Percentiles rank a stretch among this genome's conserved stretches.
Conservation (phyloP, 768 basidiomycete genomes). For the Mycena haematopus region DNA sequence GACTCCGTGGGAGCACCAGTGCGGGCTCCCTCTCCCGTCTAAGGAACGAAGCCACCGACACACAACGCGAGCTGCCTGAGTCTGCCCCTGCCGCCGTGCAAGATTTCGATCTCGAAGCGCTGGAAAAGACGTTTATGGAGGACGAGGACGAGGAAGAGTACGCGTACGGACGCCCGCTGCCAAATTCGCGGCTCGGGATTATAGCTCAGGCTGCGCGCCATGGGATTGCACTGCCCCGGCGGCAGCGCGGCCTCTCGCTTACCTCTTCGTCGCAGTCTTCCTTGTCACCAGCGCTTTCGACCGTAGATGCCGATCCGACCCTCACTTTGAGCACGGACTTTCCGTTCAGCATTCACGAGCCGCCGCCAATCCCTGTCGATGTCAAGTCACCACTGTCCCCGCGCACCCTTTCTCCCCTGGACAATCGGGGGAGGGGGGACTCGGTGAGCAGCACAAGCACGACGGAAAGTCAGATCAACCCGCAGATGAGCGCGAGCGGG, state of each 20-base stretch:
- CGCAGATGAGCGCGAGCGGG: constrained; percentile 54
- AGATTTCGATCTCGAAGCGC: constrained; percentile 39
- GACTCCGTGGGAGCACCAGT: constrained; percentile 34
- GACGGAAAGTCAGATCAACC: constrained; percentile 49
- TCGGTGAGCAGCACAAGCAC: constrained; percentile 75
- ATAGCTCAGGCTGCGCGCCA: constrained; percentile 20
- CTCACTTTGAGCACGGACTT: constrained; percentile 43
- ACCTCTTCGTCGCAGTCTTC: constrained; percentile 52
- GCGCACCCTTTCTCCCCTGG: constrained; percentile 39
- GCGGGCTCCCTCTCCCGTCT: constrained; percentile 32
- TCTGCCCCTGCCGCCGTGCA: constrained; percentile 44
- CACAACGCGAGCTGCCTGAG: constrained; percentile 36
- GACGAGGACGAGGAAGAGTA: constrained; percentile 55
- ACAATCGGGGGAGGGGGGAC: constrained; percentile 65
- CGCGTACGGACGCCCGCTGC: constrained; percentile 47
- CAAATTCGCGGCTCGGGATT: constrained; percentile 26
- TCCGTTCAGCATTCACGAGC: constrained; percentile 74
- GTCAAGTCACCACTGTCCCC: constrained; percentile 32
- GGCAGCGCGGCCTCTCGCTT: constrained; percentile 48
- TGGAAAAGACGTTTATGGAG: constrained; percentile 44
- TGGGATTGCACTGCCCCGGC: constrained; percentile 21
- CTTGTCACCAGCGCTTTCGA: constrained; percentile 51
- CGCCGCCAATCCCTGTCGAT: no score
- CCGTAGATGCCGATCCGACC: constrained; percentile 30
- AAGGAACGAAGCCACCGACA: constrained; percentile 21